Percentiles rank a stretch among this genome's conserved stretches.
Conservation (phyloP, 2,329 filamentous ascomycete genomes). For the Colletotrichum musae region DNA sequence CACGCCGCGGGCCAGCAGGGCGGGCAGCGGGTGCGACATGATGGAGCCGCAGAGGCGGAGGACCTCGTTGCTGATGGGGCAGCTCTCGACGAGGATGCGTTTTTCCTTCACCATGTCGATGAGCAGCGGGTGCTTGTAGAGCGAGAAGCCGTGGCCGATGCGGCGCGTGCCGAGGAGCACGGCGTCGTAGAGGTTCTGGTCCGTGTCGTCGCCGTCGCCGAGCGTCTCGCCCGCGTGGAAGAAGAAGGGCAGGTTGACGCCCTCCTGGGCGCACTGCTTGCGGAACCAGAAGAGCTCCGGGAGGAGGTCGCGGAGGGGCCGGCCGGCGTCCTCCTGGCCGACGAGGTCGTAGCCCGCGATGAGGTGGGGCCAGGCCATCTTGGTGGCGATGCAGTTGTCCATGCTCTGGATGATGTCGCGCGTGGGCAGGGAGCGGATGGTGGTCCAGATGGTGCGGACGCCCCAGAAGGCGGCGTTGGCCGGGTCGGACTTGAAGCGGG, state of each 20-base stretch:
- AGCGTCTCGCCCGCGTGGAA: slow-evolving; percentile 89
- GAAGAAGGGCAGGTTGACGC: slow-evolving; percentile 86
- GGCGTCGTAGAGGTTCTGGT: slow-evolving; percentile 81
- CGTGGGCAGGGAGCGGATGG: slow-evolving; percentile 73
- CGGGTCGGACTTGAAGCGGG: slow-evolving; percentile 72
- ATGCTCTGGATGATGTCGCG: slow-evolving; percentile 80
- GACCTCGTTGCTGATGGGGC: slow-evolving; percentile 86
- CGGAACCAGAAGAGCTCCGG: slow-evolving; percentile 90
- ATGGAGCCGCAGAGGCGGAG: slow-evolving; percentile 79
- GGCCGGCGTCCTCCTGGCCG: slow-evolving; percentile 82
- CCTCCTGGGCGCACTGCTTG: slow-evolving; percentile 80
- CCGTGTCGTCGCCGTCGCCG: slow-evolving; percentile 55
- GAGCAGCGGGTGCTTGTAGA: slow-evolving; percentile 87
- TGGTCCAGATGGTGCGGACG: slow-evolving; percentile 83
- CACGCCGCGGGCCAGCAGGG: slow-evolving; percentile 83
- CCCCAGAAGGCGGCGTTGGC: slow-evolving; percentile 81
- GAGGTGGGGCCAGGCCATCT: slow-evolving; percentile 79
- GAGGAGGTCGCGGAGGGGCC: slow-evolving; percentile 78
- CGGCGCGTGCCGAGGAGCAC: slow-evolving; percentile 83
- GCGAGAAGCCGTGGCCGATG: slow-evolving; percentile 85
- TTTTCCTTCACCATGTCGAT: slow-evolving; percentile 86
- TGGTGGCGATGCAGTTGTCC: slow-evolving; percentile 84
- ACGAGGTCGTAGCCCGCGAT: slow-evolving; percentile 89
- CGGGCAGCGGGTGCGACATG: slow-evolving; percentile 81
- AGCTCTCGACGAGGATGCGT: slow-evolving; percentile 84